phyloP scores from a whole-genome alignment of 495 filamentous ascomycete genomes.

The Penicillium longicatenatum region DNA sequence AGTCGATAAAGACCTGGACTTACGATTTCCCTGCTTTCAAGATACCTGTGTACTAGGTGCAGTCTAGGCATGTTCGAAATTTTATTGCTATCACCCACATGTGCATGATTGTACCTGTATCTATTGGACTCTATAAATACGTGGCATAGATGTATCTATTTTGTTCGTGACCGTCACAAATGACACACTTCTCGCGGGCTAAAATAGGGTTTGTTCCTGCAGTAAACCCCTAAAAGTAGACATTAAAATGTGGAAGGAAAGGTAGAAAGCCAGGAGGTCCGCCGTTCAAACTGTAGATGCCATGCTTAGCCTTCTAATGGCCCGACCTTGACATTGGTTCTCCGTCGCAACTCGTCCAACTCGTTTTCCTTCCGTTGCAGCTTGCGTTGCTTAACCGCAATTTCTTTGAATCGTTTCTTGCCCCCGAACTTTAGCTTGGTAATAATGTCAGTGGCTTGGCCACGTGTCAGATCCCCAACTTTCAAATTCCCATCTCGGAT shows the following conservation, averaged over 20 bases:
- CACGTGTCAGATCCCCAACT: slow-evolving; percentile 66
- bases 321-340: slow-evolving; percentile 64
- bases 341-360: slow-evolving; percentile 35
- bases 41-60: slow-evolving; percentile 27
- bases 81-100: too few relatives aligned
- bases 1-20: slow-evolving; percentile 41
- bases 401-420: slow-evolving; percentile 64
- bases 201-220: too few relatives aligned
- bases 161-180: too few relatives aligned
- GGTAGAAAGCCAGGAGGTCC: too few relatives aligned
- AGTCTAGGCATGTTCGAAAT: too few relatives aligned
- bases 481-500: slow-evolving; percentile 55
- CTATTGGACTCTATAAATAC: too few relatives aligned
- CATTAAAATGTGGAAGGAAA: too few relatives aligned
- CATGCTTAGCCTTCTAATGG: slow-evolving; percentile 44
- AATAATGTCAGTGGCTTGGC: slow-evolving; percentile 87
- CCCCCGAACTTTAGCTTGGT: slow-evolving; percentile 86
- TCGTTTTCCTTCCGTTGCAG: slow-evolving; percentile 32
- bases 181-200: too few relatives aligned
- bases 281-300: not conserved
- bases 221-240: too few relatives aligned
- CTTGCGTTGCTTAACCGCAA: slow-evolving; percentile 39
- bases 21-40: slow-evolving; percentile 36
- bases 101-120: too few relatives aligned
- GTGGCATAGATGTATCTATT: too few relatives aligned